Evolutionary conservation across 2,329 filamentous ascomycete genomes (phyloP), one percentile per base, ranked within the genome.

Genomic region (Aureobasidium sp.): DNA sequence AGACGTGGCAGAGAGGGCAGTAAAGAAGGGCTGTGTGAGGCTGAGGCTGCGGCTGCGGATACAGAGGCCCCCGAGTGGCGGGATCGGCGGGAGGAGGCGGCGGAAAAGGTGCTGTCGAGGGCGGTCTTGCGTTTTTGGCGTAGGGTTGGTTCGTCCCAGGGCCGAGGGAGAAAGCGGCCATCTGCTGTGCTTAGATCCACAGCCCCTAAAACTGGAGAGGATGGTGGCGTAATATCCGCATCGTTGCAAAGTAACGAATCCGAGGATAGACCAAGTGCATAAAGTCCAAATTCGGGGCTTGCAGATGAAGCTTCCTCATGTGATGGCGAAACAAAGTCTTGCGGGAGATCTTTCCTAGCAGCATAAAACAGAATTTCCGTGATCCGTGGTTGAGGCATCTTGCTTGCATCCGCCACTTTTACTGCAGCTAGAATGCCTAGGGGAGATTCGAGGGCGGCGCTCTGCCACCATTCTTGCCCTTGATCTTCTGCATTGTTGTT

Each of bases 281-380:
- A 70, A 5, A 77, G 68, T 62, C 67, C 69, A 20, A 75, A 62
- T 69, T 29, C 22, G 20, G 12, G 37, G 37, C 27, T 36, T 25
- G 27, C 2, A 31, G 39, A 47, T 25, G 27, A 20, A 15, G 37
- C 52, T 37, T 56, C 41, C 15, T 49, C 27, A 0, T 70, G 68
- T 15, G 72, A 72, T 31, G 73, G 74, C 44, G 74, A 74, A 7
- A 71, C 70, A 41, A 72, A 65, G 27, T 62, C 64, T 47, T 25
- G 53, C 6, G 65, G 27, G 37, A 64, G 47, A 25, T 61, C 9
- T 36, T 66, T 65, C 58, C 72, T 68, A 3, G 73, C 73, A 7
- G 75, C 77, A 61, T 78, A 80, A 64, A 81, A 76, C 5, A 81
- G 69, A 0, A 81, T 66, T 53, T 81, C 78, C 0, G 78, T 79